A percentile compares a stretch with the other conserved stretches of the same genome.
phyloP scores from a whole-genome alignment of 805 yeast genomes.

The Candida silvicultrix region DNA sequence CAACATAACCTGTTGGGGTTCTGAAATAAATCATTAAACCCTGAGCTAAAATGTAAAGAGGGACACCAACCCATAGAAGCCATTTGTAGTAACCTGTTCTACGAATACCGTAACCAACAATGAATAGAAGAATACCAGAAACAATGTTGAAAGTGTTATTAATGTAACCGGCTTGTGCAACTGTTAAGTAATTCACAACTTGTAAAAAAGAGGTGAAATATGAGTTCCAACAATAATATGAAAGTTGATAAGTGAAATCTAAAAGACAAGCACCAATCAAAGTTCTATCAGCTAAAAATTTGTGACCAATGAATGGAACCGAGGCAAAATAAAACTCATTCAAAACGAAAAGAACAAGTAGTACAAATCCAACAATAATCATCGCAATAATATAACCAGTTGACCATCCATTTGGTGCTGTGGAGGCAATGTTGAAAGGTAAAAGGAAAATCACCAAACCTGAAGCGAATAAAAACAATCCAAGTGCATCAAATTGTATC shows the following conservation, averaged over 20 bases:
- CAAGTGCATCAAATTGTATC: neutral
- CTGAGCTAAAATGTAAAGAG: neutral
- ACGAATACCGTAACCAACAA: neutral
- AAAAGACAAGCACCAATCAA: neutral
- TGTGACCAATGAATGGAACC: neutral
- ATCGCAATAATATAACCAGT: neutral
- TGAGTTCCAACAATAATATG: neutral
- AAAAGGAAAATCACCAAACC: neutral
- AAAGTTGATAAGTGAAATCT: neutral
- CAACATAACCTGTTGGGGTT: neutral
- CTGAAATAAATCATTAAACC: neutral
- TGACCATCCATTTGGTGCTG: neutral
- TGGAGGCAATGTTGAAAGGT: neutral
- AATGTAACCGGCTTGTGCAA: neutral
- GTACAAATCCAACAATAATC: neutral
- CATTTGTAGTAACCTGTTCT: neutral
- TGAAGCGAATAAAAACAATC: neutral
- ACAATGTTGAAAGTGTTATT: neutral
- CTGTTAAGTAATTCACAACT: neutral
- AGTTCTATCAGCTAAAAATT: neutral
- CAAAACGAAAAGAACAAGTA: neutral
- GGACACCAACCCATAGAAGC: neutral
- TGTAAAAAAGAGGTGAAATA: neutral
- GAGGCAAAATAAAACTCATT: neutral
- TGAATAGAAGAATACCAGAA: neutral